Evolutionary conservation across 1,139 yeast genomes (phyloP).

Genomic region (Pichia sp.): DNA sequence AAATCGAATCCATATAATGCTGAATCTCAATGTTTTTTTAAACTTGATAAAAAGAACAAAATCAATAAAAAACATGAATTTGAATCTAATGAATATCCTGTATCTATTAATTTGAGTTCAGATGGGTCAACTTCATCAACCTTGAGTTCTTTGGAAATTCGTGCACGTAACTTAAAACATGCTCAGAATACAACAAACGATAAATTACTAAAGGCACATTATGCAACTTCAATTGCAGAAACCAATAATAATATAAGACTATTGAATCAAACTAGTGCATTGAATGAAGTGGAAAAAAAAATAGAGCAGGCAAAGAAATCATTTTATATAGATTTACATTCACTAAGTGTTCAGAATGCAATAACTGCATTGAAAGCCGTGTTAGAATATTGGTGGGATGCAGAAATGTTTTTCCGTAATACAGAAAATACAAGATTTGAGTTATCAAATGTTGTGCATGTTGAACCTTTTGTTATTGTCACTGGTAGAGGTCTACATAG

Average conservation of each 20-base stretch:
- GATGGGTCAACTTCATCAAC: background rate
- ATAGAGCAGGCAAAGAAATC: slow-evolving; percentile 13
- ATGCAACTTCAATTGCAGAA: slow-evolving; percentile 1
- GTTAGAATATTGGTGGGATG: slow-evolving; percentile 48
- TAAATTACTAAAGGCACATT: slow-evolving; percentile 6
- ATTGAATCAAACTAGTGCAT: background rate
- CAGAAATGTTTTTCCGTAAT: slow-evolving; percentile 39
- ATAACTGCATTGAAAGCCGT: slow-evolving; percentile 31
- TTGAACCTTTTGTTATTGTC: slow-evolving; percentile 37
- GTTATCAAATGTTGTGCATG: slow-evolving; percentile 32
- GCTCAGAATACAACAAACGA: slow-evolving; percentile 2
- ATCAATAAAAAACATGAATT: background rate
- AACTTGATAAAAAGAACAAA: background rate
- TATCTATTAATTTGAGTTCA: background rate
- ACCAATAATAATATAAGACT: slow-evolving; percentile 3
- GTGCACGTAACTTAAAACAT: slow-evolving; percentile 1
- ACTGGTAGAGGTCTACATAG: slow-evolving; percentile 67
- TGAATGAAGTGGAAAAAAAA: slow-evolving; percentile 8
- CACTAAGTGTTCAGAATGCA: slow-evolving; percentile 41
- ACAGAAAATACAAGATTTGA: slow-evolving; percentile 33
- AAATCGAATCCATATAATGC: background rate
- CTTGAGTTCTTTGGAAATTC: background rate
- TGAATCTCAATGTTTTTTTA: background rate
- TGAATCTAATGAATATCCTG: background rate
- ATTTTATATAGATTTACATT: slow-evolving; percentile 46